Evolutionary conservation across 805 yeast species (phyloP).

Genomic region (Ogataea thermomethanolica): DNA sequence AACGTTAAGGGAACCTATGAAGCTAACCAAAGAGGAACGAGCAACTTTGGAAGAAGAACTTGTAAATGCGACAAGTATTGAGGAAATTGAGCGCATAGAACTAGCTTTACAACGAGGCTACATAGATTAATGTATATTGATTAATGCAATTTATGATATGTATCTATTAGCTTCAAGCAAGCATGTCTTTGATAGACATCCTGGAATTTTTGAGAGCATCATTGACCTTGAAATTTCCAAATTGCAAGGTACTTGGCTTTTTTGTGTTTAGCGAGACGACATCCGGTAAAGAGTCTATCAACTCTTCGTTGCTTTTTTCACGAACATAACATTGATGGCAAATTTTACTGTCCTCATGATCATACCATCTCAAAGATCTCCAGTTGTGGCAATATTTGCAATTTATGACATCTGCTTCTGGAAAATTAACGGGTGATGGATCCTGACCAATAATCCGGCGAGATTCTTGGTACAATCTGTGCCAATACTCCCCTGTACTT

Average conservation of each 20-base stretch:
- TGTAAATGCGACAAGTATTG: conserved; percentile 60
- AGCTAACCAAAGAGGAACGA: conserved; percentile 54
- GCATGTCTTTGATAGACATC: conserved; percentile 23
- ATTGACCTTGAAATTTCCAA: conserved; percentile 16
- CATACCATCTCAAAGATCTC: conserved; percentile 22
- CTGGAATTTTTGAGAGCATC: conserved; percentile 10
- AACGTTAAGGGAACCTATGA: conserved; percentile 15
- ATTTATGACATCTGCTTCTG: background rate
- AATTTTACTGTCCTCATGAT: conserved; percentile 3
- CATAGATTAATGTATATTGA: conserved; percentile 15
- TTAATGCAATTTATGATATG: background rate
- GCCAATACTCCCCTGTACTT: conserved; percentile 12
- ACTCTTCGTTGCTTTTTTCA: conserved; percentile 19
- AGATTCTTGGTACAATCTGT: conserved; percentile 9
- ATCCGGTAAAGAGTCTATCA: conserved; percentile 26
- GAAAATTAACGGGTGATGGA: background rate
- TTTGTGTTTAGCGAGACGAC: conserved; percentile 12
- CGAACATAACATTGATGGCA: conserved; percentile 31
- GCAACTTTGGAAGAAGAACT: conserved; percentile 49
- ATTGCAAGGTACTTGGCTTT: conserved; percentile 19
- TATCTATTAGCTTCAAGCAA: conserved; percentile 9
- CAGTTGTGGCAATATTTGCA: conserved; percentile 24
- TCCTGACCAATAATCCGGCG: background rate
- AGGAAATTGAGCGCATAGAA: conserved; percentile 74
- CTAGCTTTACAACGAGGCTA: conserved; percentile 41